Conservation (phyloP, 176 grass and related monocot genomes). For the Musa beccarii region DNA sequence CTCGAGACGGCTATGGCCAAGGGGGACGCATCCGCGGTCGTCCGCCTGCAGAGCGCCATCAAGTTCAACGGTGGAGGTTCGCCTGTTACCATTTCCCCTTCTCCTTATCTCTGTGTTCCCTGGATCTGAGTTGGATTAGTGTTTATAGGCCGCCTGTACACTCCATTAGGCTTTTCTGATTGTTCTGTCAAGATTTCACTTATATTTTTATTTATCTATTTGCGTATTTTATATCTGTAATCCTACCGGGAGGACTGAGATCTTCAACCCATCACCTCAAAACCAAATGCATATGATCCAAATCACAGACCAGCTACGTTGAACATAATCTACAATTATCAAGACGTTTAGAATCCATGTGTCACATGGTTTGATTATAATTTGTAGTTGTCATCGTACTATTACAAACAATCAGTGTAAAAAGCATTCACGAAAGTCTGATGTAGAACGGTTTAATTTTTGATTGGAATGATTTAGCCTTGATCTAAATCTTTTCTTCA, state of each 20-base stretch:
- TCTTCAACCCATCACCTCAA: no score
- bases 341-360: no score
- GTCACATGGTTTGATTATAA: no score
- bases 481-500: no score
- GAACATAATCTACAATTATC: no score
- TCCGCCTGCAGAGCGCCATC: slow-evolving; percentile 80
- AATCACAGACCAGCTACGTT: neutral
- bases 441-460: no score
- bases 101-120: neutral
- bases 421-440: no score
- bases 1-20: slow-evolving; percentile 63
- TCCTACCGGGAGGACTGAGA: no score
- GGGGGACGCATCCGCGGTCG: slow-evolving; percentile 51
- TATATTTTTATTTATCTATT: neutral
- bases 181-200: neutral
- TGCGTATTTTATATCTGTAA: neutral
- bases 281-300: neutral
- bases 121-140: neutral
- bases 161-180: neutral
- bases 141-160: neutral
- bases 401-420: no score
- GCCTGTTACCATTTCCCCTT: neutral
- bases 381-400: no score
- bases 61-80: slow-evolving; percentile 98
- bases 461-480: no score